These are phyloP conservation scores for Wickerhamiella hasegawae DNA, from an alignment of 805 yeast genomes.

Conservation along the genomic window DNA sequence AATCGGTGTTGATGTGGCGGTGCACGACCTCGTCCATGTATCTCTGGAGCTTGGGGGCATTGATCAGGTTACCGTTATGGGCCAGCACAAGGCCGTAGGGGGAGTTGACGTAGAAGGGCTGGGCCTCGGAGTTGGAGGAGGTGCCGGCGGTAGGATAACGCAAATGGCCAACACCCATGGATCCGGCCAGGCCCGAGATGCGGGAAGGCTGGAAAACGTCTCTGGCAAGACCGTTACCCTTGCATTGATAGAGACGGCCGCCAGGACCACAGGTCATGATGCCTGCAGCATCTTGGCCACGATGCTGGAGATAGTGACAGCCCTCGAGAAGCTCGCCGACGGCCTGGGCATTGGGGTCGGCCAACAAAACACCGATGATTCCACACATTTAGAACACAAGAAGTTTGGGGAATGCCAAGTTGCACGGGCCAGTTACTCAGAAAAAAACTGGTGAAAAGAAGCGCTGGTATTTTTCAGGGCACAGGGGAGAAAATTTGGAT, in stretches of 20 bases:
- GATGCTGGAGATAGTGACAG: slow-evolving; percentile 79
- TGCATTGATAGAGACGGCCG: slow-evolving; percentile 91
- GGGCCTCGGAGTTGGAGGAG: slow-evolving; percentile 90
- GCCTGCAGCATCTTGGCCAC: slow-evolving; percentile 99
- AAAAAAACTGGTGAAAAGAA: no score
- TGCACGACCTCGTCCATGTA: slow-evolving; percentile 88
- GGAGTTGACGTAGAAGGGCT: slow-evolving; percentile 93
- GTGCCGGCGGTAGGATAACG: slow-evolving; percentile 98
- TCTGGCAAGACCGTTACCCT: slow-evolving; percentile 97
- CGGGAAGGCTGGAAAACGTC: slow-evolving; percentile 85
- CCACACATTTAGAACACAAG: slow-evolving; percentile 63
- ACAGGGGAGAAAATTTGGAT: no score
- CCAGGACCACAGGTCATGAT: slow-evolving; percentile 88
- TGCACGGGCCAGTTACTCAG: no score
- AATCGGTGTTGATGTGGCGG: slow-evolving; percentile 93
- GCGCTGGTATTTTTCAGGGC: no score
- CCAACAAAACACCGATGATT: slow-evolving; percentile 70
- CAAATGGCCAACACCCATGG: slow-evolving; percentile 88
- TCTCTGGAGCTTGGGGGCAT: slow-evolving; percentile 57
- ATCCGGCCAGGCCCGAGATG: slow-evolving; percentile 67
- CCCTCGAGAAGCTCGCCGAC: slow-evolving; percentile 90
- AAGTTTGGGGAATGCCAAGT: no score
- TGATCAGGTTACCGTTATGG: slow-evolving; percentile 92
- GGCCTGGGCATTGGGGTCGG: slow-evolving; percentile 55
- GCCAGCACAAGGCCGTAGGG: slow-evolving; percentile 86